phyloP scores from a whole-genome alignment of 1,139 yeast species.

The Saccharomyces uvarum region DNA sequence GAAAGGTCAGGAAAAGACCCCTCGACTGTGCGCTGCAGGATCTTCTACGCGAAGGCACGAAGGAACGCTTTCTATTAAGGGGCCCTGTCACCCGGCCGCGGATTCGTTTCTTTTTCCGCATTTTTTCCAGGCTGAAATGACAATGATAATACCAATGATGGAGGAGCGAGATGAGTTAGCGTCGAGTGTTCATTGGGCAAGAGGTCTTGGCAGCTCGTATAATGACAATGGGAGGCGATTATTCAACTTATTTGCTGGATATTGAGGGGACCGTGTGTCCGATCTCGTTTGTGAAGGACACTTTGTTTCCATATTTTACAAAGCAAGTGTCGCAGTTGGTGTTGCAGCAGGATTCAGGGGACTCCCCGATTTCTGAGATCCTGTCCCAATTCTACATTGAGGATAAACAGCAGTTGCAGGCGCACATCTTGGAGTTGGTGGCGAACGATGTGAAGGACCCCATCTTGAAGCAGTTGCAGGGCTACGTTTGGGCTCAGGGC shows the following conservation, averaged over 20 bases:
- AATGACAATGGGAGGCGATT: not conserved
- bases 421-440: constrained; percentile 52
- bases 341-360: constrained; percentile 3
- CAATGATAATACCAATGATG: not conserved
- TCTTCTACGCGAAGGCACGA: not conserved
- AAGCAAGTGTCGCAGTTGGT: constrained; percentile 23
- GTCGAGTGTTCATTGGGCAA: not conserved
- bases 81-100: not conserved
- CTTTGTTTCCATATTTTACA: constrained; percentile 46
- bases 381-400: constrained; percentile 5
- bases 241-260: constrained; percentile 39
- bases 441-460: constrained; percentile 69
- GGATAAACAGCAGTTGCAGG: constrained; percentile 9
- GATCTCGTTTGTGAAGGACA: constrained; percentile 75
- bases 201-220: not conserved
- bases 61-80: not conserved
- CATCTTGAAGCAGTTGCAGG: constrained; percentile 70
- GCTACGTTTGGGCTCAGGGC: constrained; percentile 74
- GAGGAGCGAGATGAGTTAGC: not conserved
- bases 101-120: not conserved
- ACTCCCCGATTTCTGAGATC: constrained; percentile 1
- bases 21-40: not conserved
- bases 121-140: not conserved
- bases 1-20: not conserved
- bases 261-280: constrained; percentile 93